Evolutionary conservation across 1,284 basidiomycete species (phyloP).

Genomic region (Mycosarcoma maydis): DNA sequence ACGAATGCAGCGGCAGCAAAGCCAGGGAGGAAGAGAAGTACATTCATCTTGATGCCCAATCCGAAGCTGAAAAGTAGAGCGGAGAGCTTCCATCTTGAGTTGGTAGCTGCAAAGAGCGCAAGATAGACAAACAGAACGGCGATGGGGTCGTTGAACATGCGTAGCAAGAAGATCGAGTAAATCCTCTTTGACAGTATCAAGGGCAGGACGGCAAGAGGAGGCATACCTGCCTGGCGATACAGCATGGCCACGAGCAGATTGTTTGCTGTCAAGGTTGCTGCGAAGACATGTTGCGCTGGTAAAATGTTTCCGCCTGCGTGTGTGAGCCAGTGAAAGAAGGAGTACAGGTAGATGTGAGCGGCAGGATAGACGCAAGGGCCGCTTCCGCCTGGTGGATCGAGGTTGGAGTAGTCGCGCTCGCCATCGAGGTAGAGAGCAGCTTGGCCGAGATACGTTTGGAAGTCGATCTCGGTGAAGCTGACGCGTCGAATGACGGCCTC

Average conservation of each 20-base stretch:
- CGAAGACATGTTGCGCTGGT: conserved; percentile 69
- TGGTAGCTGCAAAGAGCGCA: conserved; percentile 70
- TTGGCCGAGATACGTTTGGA: conserved; percentile 90
- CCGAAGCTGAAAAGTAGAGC: conserved; percentile 80
- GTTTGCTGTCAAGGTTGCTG: conserved; percentile 43
- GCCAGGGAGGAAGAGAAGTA: conserved; percentile 86
- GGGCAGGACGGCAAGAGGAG: conserved; percentile 72
- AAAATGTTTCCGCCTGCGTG: conserved; percentile 73
- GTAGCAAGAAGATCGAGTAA: conserved; percentile 90
- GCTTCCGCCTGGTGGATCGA: conserved; percentile 80
- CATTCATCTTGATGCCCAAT: conserved; percentile 95
- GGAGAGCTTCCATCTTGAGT: conserved; percentile 74
- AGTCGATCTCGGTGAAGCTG: conserved; percentile 91
- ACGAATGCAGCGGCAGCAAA: conserved; percentile 75
- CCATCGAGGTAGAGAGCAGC: conserved; percentile 81
- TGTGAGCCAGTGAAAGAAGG: conserved; percentile 77
- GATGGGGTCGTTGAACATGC: conserved; percentile 96
- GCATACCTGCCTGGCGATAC: conserved; percentile 50
- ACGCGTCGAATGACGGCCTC: conserved; percentile 30
- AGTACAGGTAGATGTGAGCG: conserved; percentile 86
- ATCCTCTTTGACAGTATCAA: conserved; percentile 88
- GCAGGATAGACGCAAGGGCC: conserved; percentile 97
- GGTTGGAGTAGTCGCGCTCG: conserved; percentile 83
- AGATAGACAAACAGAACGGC: conserved; percentile 73
- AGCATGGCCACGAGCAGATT: conserved; percentile 46